Conservation (phyloP, 73 alveolate species). For the Uronychia setigera region DNA sequence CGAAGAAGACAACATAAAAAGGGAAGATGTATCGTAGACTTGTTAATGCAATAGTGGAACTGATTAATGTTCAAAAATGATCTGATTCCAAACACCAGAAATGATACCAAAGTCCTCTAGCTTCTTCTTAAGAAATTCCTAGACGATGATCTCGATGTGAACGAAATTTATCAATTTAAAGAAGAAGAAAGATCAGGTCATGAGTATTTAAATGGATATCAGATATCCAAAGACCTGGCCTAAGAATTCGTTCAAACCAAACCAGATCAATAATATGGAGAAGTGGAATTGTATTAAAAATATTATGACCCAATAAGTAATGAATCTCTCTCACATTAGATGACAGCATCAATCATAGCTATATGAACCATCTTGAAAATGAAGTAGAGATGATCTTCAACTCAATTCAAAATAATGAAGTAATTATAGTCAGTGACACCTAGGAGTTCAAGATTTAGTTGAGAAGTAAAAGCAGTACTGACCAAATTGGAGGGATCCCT, state of each 20-base stretch:
- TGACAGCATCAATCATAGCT: not conserved
- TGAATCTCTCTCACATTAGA: not conserved
- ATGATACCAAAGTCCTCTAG: not conserved
- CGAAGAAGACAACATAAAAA: not conserved
- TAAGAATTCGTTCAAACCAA: too few species aligned
- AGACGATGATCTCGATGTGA: not conserved
- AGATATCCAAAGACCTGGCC: too few species aligned
- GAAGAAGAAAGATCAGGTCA: too few species aligned
- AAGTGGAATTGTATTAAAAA: too few species aligned
- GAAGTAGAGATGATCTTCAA: not conserved
- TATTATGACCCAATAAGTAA: too few species aligned
- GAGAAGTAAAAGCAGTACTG: not conserved
- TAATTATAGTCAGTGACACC: not conserved
- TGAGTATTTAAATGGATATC: too few species aligned
- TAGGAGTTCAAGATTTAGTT: not conserved
- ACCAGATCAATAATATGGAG: too few species aligned
- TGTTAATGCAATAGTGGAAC: not conserved
- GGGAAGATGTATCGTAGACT: not conserved
- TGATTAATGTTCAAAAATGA: not conserved
- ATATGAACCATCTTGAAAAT: not conserved
- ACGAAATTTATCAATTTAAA: too few species aligned
- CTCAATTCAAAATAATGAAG: too few species aligned
- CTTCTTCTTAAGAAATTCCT: not conserved
- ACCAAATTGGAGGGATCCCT: not conserved
- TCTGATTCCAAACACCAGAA: not conserved